These are phyloP conservation scores for Russula brevipes DNA, from an alignment of 768 basidiomycete species.

Conservation along the genomic window DNA sequence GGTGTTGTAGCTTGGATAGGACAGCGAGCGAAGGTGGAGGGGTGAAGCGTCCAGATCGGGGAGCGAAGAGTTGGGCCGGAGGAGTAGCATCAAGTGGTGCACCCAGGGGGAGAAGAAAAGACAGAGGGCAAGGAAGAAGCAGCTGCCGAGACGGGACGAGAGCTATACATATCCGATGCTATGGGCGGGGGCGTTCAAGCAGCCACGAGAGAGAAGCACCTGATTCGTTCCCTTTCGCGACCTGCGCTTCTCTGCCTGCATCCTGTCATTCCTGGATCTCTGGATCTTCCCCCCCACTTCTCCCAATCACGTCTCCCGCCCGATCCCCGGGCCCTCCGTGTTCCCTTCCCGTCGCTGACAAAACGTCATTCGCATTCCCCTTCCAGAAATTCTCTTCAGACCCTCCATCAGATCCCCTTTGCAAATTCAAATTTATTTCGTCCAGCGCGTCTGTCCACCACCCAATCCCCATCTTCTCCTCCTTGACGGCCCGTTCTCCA, in stretches of 20 bases:
- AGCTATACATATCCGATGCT: slow-evolving; percentile 23
- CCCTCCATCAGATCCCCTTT: slow-evolving; percentile 24
- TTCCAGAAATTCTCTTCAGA: slow-evolving; percentile 25
- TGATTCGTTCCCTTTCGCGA: slow-evolving; percentile 24
- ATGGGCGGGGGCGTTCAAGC: slow-evolving; percentile 8
- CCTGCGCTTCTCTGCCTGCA: slow-evolving; percentile 15
- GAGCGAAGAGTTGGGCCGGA: slow-evolving; percentile 19
- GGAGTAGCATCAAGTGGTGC: slow-evolving; percentile 22
- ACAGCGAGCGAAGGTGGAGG: slow-evolving; percentile 17
- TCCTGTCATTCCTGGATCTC: slow-evolving; percentile 16
- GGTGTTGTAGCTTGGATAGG: slow-evolving; percentile 24
- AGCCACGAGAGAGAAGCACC: slow-evolving; percentile 27
- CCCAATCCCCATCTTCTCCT: slow-evolving; percentile 27
- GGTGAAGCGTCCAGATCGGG: slow-evolving; percentile 23
- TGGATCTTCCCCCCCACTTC: background rate
- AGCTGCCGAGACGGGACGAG: slow-evolving; percentile 23
- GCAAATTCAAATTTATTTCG: slow-evolving; percentile 25
- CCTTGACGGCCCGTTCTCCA: slow-evolving; percentile 17
- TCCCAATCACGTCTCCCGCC: slow-evolving; percentile 24
- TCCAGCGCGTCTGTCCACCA: slow-evolving; percentile 15
- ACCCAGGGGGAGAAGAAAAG: slow-evolving; percentile 23
- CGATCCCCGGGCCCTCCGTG: slow-evolving; percentile 24
- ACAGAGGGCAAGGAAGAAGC: slow-evolving; percentile 25
- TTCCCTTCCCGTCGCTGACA: slow-evolving; percentile 29
- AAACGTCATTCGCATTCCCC: slow-evolving; percentile 28